These are phyloP conservation scores for Candida maesae DNA, from an alignment of 805 yeast genomes.

Conservation along the genomic window DNA sequence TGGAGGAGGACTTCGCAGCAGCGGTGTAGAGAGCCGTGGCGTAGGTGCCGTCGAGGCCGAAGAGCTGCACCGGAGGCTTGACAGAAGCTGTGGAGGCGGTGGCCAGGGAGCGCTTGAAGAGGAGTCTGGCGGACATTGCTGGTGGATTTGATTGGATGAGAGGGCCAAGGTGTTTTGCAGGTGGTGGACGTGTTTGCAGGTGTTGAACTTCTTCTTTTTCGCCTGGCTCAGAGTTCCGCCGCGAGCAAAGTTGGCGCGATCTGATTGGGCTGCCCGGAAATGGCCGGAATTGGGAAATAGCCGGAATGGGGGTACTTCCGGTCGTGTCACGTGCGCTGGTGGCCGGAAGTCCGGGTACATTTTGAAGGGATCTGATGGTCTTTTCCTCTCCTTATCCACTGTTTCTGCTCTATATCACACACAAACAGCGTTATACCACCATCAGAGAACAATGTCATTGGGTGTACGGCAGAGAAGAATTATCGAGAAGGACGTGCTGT, in stretches of 20 bases:
- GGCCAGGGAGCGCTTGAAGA: constrained; percentile 57
- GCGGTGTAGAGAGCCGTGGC: constrained; percentile 94
- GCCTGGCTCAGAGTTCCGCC: no score
- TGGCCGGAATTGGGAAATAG: neutral
- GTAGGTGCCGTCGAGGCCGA: constrained; percentile 94
- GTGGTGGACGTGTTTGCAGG: no score
- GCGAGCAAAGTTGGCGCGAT: neutral
- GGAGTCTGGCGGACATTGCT: constrained; percentile 17
- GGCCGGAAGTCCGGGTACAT: no score
- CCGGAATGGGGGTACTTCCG: neutral
- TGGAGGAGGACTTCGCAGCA: constrained; percentile 73
- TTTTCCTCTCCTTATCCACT: no score
- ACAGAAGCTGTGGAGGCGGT: constrained; percentile 62
- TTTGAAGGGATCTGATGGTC: no score
- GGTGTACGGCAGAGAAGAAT: neutral
- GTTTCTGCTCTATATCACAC: no score
- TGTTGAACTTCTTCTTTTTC: no score
- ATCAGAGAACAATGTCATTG: neutral
- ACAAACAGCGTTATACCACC: no score
- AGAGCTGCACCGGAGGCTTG: constrained; percentile 90
- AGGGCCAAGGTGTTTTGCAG: no score
- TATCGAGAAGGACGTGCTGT: constrained; percentile 4
- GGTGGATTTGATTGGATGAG: no score
- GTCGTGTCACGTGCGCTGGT: no score
- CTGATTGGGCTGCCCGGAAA: neutral